Evolutionary conservation across 257 asterid species (phyloP).

Genomic region (Verbascum thapsus): DNA sequence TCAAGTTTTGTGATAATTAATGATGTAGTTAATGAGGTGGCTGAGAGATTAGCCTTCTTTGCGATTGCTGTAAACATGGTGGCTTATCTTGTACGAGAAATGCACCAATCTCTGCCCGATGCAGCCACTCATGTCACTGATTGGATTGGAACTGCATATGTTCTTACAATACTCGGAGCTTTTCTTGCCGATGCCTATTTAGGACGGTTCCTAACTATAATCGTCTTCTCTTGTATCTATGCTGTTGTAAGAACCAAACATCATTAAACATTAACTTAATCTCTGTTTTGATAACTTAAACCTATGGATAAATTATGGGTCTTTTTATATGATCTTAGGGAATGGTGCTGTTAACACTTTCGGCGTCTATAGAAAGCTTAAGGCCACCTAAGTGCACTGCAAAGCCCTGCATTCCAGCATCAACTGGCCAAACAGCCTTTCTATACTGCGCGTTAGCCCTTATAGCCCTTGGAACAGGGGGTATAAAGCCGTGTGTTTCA

Average conservation of each 20-base stretch:
- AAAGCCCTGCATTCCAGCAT: slow-evolving; percentile 57
- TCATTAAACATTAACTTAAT: too few relatives aligned
- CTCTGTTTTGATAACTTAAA: too few relatives aligned
- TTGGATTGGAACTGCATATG: slow-evolving; percentile 87
- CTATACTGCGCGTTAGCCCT: slow-evolving; percentile 62
- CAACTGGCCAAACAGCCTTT: slow-evolving; percentile 46
- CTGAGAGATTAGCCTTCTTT: slow-evolving; percentile 80
- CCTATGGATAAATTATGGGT: too few relatives aligned
- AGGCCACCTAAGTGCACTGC: slow-evolving; percentile 60
- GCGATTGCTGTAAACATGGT: slow-evolving; percentile 80
- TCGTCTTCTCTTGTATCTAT: slow-evolving; percentile 66
- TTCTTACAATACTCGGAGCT: slow-evolving; percentile 75
- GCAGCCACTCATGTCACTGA: slow-evolving; percentile 85
- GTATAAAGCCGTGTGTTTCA: slow-evolving; percentile 85
- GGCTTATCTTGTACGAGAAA: slow-evolving; percentile 54
- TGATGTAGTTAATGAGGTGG: slow-evolving; percentile 71
- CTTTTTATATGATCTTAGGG: too few relatives aligned
- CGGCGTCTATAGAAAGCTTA: slow-evolving; percentile 63
- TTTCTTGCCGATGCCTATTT: slow-evolving; percentile 77
- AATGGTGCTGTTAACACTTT: slow-evolving; percentile 67
- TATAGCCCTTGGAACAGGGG: slow-evolving; percentile 81
- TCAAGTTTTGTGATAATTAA: too few relatives aligned
- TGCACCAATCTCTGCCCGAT: slow-evolving; percentile 66
- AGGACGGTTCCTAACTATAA: slow-evolving; percentile 75
- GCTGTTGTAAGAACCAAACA: slow-evolving; percentile 44